Percentiles rank a stretch among this genome's conserved stretches.
phyloP scores from a whole-genome alignment of 495 filamentous ascomycete species.

The Aspergillus sclerotiicarbonarius region DNA sequence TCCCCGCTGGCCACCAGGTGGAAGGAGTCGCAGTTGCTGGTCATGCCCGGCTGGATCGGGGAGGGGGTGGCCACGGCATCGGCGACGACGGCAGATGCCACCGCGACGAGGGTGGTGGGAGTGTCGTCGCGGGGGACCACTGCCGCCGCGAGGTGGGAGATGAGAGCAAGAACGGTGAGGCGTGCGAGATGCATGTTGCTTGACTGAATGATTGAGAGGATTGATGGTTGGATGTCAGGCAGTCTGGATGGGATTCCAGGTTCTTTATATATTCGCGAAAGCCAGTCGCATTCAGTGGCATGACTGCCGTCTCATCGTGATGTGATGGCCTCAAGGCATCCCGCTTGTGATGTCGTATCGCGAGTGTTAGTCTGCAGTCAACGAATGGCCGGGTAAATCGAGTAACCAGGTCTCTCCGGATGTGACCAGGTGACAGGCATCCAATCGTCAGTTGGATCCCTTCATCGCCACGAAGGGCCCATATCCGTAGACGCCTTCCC shows the following conservation, averaged over 20 bases:
- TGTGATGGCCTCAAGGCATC: not conserved
- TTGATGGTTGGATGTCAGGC: not conserved
- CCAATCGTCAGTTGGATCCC: not conserved
- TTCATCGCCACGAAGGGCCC: not conserved
- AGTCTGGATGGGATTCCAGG: not conserved
- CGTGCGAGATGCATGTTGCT: not conserved
- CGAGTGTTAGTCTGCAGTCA: not conserved
- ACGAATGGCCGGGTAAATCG: not conserved
- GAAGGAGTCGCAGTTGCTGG: conserved; percentile 17
- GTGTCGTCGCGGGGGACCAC: not conserved
- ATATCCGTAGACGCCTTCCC: not conserved
- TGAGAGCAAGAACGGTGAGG: not conserved
- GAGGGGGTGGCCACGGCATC: conserved; percentile 17
- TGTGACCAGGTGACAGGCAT: not conserved
- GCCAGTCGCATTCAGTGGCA: not conserved
- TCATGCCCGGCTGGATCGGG: conserved; percentile 25
- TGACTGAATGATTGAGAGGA: not conserved
- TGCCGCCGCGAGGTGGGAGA: not conserved
- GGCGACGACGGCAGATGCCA: not conserved
- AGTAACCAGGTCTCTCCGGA: not conserved
- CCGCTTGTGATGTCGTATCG: not conserved
- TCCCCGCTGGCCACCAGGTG: conserved; percentile 16
- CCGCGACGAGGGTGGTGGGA: not conserved
- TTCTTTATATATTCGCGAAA: not conserved
- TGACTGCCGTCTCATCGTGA: not conserved